Percentiles rank a stretch among this genome's conserved stretches.
Conservation (phyloP, 2,329 filamentous ascomycete species). For the Colletotrichum orbiculare region DNA sequence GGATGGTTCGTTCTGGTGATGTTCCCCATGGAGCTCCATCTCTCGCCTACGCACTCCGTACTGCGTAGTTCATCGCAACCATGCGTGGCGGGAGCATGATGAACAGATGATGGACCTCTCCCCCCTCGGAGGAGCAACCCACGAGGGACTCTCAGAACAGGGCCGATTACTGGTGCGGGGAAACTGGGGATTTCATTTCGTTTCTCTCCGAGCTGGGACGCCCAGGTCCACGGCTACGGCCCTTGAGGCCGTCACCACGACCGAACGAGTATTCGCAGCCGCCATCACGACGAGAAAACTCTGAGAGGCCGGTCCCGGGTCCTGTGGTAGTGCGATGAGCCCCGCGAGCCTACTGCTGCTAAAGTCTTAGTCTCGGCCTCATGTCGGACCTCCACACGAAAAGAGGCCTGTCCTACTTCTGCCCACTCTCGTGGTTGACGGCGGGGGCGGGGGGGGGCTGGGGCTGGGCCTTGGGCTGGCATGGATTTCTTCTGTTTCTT, state of each 20-base stretch:
- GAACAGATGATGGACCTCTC: neutral
- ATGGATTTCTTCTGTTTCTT: neutral
- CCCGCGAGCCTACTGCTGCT: slow-evolving; percentile 7
- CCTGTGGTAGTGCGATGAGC: neutral
- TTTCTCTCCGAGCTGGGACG: slow-evolving; percentile 27
- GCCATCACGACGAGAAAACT: slow-evolving; percentile 18
- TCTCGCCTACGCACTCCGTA: neutral
- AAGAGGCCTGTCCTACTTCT: slow-evolving; percentile 5
- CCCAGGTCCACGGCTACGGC: slow-evolving; percentile 22
- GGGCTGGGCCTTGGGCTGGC: neutral
- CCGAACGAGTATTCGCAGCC: slow-evolving; percentile 25
- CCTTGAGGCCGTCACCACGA: slow-evolving; percentile 6
- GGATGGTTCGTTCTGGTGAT: neutral
- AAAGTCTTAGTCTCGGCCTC: slow-evolving; percentile 25
- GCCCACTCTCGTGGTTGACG: slow-evolving; percentile 24
- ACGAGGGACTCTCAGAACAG: slow-evolving; percentile 20
- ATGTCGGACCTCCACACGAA: slow-evolving; percentile 34
- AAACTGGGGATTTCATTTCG: slow-evolving; percentile 15
- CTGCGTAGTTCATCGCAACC: neutral
- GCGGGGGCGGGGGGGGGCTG: slow-evolving; percentile 9
- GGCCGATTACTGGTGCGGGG: slow-evolving; percentile 34
- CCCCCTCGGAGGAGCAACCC: neutral
- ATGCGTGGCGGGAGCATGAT: neutral
- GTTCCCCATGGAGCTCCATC: neutral
- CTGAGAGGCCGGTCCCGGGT: neutral